Percentiles rank a stretch among this genome's conserved stretches.
These are phyloP conservation scores for Chloropicon primus DNA, from an alignment of 139 green algal species.

Conservation along the genomic window DNA sequence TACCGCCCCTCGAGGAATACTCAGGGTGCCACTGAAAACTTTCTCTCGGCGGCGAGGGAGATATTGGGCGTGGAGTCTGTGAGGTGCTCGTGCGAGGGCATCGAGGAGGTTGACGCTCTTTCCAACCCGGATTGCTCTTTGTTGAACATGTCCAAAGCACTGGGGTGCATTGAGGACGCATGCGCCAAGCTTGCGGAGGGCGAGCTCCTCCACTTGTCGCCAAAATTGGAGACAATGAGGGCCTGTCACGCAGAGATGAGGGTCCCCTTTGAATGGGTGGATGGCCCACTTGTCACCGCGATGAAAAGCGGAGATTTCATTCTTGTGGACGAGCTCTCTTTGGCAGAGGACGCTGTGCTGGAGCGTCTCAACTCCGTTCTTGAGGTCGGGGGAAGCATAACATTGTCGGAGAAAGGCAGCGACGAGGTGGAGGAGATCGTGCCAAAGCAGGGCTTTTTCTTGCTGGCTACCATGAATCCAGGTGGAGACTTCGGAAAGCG, in stretches of 20 bases:
- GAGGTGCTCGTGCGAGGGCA: background rate
- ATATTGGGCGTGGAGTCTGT: background rate
- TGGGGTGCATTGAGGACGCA: background rate
- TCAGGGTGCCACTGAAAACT: background rate
- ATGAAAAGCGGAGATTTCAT: constrained; percentile 87
- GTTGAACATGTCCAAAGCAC: background rate
- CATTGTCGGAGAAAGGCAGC: constrained; percentile 88
- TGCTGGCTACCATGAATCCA: constrained; percentile 98
- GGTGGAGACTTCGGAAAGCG: constrained; percentile 93
- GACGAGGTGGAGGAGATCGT: constrained; percentile 45
- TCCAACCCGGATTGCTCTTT: background rate
- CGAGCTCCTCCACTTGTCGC: background rate
- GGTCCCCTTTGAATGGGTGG: constrained; percentile 50
- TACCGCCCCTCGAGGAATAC: constrained; percentile 49
- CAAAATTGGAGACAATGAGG: background rate
- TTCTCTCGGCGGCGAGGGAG: background rate
- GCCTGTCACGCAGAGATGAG: background rate
- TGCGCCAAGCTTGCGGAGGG: background rate
- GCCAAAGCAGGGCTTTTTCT: constrained; percentile 62
- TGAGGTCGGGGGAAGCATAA: constrained; percentile 75
- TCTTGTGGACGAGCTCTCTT: constrained; percentile 94
- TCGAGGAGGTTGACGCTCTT: background rate
- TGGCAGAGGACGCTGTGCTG: constrained; percentile 95
- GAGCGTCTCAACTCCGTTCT: constrained; percentile 96
- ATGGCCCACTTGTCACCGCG: constrained; percentile 85